Percentiles rank a stretch among this genome's conserved stretches.
Conservation (phyloP, 352 stramenopile genomes). For the Halophytophthora polymorphica region DNA sequence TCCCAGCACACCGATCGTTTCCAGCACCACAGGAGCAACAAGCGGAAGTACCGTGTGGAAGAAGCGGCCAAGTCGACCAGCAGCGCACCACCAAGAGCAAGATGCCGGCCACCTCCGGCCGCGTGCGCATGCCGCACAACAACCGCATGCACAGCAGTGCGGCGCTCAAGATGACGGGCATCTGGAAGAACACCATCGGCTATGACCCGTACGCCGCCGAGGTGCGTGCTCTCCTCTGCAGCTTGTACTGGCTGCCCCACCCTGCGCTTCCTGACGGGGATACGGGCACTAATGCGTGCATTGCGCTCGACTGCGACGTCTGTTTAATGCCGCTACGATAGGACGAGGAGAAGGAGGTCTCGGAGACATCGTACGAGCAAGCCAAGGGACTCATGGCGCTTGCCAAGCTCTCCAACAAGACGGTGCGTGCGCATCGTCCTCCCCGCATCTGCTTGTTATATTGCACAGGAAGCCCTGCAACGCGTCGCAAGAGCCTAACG, state of each 20-base stretch:
- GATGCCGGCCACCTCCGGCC: slow-evolving; percentile 87
- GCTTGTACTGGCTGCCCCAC: not conserved
- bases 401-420: slow-evolving; percentile 93
- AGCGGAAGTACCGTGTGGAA: not conserved
- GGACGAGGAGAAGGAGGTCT: slow-evolving; percentile 57
- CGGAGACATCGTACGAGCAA: slow-evolving; percentile 83
- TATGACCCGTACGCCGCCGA: slow-evolving; percentile 93
- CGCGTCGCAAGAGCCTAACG: too few relatives aligned
- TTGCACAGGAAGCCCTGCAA: too few relatives aligned
- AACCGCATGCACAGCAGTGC: slow-evolving; percentile 94
- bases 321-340: too few relatives aligned
- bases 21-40: not conserved
- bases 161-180: slow-evolving; percentile 94
- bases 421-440: too few relatives aligned
- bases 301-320: too few relatives aligned
- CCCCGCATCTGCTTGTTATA: too few relatives aligned
- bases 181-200: slow-evolving; percentile 97
- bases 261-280: too few relatives aligned
- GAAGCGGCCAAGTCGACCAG: too few relatives aligned
- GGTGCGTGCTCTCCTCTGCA: not conserved
- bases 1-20: too few relatives aligned
- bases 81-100: slow-evolving; percentile 4
- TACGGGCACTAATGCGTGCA: too few relatives aligned
- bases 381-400: slow-evolving; percentile 92
- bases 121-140: slow-evolving; percentile 96